Evolutionary conservation across 176 grass and related monocot species (phyloP).

Genomic region (Oryza nivara): DNA sequence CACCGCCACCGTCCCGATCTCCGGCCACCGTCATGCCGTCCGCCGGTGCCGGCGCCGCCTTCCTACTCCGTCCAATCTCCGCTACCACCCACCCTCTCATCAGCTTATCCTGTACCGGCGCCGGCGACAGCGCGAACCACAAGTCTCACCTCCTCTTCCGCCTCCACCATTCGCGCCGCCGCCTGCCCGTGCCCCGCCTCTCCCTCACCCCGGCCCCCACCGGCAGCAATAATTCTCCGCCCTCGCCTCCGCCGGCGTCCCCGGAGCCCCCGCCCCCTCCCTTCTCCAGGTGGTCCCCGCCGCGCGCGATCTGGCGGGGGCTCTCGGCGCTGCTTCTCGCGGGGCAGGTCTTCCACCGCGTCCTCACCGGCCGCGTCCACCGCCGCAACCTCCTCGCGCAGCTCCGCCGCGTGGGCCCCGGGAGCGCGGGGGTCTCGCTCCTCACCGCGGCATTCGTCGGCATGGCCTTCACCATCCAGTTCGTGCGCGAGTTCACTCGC

Average conservation of each 20-base stretch:
- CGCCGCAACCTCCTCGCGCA: slow-evolving; percentile 88
- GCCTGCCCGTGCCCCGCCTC: slow-evolving; percentile 36
- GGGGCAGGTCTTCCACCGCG: slow-evolving; percentile 82
- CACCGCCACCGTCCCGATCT: slow-evolving; percentile 9
- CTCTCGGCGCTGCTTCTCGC: slow-evolving; percentile 84
- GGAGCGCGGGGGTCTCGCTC: slow-evolving; percentile 82
- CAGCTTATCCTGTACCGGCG: neutral
- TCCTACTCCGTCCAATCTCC: slow-evolving; percentile 46
- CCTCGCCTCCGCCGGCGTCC: slow-evolving; percentile 18
- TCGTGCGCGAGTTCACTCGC: slow-evolving; percentile 98
- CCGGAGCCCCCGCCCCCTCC: slow-evolving; percentile 10
- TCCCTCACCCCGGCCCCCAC: slow-evolving; percentile 43
- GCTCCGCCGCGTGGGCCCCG: slow-evolving; percentile 79
- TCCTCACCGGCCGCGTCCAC: slow-evolving; percentile 74
- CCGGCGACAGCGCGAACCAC: neutral
- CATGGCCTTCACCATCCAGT: slow-evolving; percentile 99
- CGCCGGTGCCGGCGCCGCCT: neutral
- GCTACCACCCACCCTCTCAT: slow-evolving; percentile 13
- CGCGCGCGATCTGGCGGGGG: slow-evolving; percentile 79
- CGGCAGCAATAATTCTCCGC: slow-evolving; percentile 53
- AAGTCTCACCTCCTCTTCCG: slow-evolving; percentile 32
- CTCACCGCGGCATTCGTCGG: slow-evolving; percentile 94
- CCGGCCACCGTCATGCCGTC: slow-evolving; percentile 35
- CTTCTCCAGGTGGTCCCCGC: slow-evolving; percentile 66
- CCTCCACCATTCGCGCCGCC: slow-evolving; percentile 28